A percentile compares a stretch with the other conserved stretches of the same genome.
phyloP scores from a whole-genome alignment of 2,329 filamentous ascomycete species.

The Parascedosporium putredinis region DNA sequence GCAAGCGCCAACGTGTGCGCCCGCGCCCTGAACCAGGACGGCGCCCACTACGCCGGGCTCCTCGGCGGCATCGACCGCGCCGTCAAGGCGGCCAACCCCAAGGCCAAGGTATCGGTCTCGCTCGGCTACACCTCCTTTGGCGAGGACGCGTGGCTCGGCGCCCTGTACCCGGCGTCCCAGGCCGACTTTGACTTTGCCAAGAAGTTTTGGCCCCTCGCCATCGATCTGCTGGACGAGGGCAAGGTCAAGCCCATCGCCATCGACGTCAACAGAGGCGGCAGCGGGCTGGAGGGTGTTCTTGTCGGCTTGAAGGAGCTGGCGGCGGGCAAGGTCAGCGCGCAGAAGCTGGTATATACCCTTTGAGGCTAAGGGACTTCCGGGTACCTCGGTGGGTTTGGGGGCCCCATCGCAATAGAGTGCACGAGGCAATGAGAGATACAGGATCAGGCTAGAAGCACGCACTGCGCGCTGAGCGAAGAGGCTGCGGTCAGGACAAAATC shows the following conservation, averaged over 20 bases:
- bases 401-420: too few species aligned
- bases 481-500: too few species aligned
- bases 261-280: slow-evolving; percentile 17
- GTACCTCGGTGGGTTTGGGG: too few species aligned
- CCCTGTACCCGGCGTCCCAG: slow-evolving; percentile 14
- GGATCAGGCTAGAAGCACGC: too few species aligned
- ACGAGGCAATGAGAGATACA: too few species aligned
- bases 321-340: slow-evolving; percentile 26
- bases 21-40: slow-evolving; percentile 17
- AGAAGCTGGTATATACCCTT: slow-evolving; percentile 34
- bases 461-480: too few species aligned
- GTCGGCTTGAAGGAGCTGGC: slow-evolving; percentile 22
- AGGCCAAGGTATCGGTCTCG: slow-evolving; percentile 19
- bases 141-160: slow-evolving; percentile 20
- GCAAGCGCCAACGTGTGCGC: slow-evolving; percentile 20
- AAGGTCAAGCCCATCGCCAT: slow-evolving; percentile 24
- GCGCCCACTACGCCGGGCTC: slow-evolving; percentile 29
- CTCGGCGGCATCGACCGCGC: slow-evolving; percentile 25
- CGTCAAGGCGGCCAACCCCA: slow-evolving; percentile 31
- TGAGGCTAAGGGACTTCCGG: slow-evolving; percentile 14
- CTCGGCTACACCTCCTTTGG: slow-evolving; percentile 31
- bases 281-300: slow-evolving; percentile 24
- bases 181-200: slow-evolving; percentile 25
- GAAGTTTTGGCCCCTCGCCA: slow-evolving; percentile 25
- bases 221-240: slow-evolving; percentile 23